Evolutionary conservation across 371 early-diverging fungal species (phyloP), one percentile per base, ranked within the genome.

Genomic region (Syncephalis fuscata): DNA sequence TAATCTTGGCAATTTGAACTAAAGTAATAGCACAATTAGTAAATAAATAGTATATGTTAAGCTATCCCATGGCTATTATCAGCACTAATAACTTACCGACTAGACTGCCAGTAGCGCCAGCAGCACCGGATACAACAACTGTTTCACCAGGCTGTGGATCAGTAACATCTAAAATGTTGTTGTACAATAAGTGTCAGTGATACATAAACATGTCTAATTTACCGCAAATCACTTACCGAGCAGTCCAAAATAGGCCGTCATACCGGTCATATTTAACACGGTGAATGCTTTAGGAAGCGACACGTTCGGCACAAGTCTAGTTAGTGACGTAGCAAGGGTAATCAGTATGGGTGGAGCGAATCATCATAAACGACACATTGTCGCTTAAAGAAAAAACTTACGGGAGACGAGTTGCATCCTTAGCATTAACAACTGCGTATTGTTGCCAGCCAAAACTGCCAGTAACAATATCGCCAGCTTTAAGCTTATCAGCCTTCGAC

Each of bases 81-180:
- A n/a, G n/a, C n/a, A n/a, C n/a, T n/a, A 11, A 32, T 32, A 32
- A 32, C 32, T 32, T 32, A 24, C 69, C 76, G 4, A 70, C 82
- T 5, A 78, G 71, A 11, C 73, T 71, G 15, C 76, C 66, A 1
- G 72, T 66, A 9, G 73, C 70, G 14, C 80, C 74, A 15, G 67
- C 62, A 16, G 65, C 64, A 16, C 65, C 65, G n/a, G 74, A 73
- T 15, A 76, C 62, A n/a, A 78, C 63, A 15, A 76, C 60, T 0
- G 85, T 84, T 49, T 83, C 81, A 19, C 80, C 81, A 5, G 63
- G 61, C 51, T 74, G 72, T 41, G 80, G 74, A 14, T 66, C 52
- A 36, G 64, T 64, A 21, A 63, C 57, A 21, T 67, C 63, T 40
- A 61, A 44, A 16, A 11, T 7, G 11, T 32, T 7, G 32, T 4